phyloP scores from a whole-genome alignment of 179 eudicot genomes.

The Monotropa hypopitys region DNA sequence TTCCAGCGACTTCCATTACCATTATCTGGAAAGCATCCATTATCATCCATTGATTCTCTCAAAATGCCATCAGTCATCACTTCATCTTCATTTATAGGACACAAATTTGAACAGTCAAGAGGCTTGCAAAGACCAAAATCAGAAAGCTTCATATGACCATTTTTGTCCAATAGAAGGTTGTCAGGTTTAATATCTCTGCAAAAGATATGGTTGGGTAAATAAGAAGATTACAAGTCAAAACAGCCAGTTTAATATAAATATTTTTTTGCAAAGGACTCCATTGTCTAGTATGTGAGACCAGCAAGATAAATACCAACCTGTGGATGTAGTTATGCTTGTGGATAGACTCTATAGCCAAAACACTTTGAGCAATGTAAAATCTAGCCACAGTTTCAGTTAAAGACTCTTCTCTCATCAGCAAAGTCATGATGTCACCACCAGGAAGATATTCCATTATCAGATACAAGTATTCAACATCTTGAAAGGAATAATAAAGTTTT shows the following conservation, averaged over 20 bases:
- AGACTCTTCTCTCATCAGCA: constrained; percentile 64
- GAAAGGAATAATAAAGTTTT: constrained; percentile 58
- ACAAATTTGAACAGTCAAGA: constrained; percentile 48
- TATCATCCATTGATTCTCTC: constrained; percentile 22
- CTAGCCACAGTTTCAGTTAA: constrained; percentile 61
- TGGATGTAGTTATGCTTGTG: constrained; percentile 70
- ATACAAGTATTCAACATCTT: constrained; percentile 64
- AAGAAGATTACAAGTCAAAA: background rate
- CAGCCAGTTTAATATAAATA: background rate
- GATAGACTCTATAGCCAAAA: constrained; percentile 66
- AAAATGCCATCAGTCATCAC: constrained; percentile 18
- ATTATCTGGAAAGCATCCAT: constrained; percentile 20
- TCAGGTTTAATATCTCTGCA: constrained; percentile 81
- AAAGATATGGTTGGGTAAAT: background rate
- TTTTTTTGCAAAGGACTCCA: background rate
- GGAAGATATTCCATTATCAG: constrained; percentile 71
- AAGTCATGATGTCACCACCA: constrained; percentile 80
- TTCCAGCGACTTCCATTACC: constrained; percentile 29
- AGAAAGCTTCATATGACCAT: constrained; percentile 75
- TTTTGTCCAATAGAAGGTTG: constrained; percentile 61
- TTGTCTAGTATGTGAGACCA: background rate
- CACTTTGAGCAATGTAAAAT: constrained; percentile 66
- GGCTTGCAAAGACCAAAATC: constrained; percentile 92
- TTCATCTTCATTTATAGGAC: constrained; percentile 32
- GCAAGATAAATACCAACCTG: constrained; percentile 32